These are phyloP conservation scores for Nissolia schottii DNA, from an alignment of 306 rosid species.

Conservation along the genomic window DNA sequence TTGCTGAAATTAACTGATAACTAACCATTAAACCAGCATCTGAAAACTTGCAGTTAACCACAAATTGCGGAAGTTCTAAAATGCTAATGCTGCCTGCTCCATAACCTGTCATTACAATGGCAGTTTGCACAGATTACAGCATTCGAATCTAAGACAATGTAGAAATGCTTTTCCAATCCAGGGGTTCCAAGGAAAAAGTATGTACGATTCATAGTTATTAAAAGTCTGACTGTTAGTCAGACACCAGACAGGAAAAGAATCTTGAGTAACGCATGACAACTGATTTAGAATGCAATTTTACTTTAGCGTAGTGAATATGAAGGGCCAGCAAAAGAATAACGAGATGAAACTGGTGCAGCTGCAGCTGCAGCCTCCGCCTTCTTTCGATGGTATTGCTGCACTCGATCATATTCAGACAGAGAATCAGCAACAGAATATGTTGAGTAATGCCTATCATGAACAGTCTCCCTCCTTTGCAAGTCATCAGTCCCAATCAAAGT, in stretches of 20 bases:
- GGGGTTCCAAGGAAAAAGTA: neutral
- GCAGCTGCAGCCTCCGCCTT: slow-evolving; percentile 27
- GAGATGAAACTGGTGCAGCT: slow-evolving; percentile 46
- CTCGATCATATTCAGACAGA: slow-evolving; percentile 32
- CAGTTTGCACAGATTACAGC: neutral
- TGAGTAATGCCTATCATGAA: slow-evolving; percentile 51
- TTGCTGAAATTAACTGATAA: neutral
- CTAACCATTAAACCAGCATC: neutral
- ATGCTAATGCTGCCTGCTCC: neutral
- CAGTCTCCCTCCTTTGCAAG: slow-evolving; percentile 45
- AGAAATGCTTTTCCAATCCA: neutral
- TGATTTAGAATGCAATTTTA: neutral
- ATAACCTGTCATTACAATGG: neutral
- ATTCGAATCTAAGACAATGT: neutral
- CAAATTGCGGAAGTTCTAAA: neutral
- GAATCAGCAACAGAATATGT: slow-evolving; percentile 47
- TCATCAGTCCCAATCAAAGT: slow-evolving; percentile 32
- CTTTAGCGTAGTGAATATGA: slow-evolving; percentile 36
- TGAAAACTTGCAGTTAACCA: neutral
- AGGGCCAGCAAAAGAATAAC: slow-evolving; percentile 54
- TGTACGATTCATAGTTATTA: neutral
- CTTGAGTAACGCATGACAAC: neutral
- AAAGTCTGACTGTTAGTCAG: neutral
- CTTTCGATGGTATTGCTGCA: slow-evolving; percentile 24
- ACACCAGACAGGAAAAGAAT: neutral